phyloP scores from a whole-genome alignment of 1,284 basidiomycete genomes.

The Boletus albobrunnescens region DNA sequence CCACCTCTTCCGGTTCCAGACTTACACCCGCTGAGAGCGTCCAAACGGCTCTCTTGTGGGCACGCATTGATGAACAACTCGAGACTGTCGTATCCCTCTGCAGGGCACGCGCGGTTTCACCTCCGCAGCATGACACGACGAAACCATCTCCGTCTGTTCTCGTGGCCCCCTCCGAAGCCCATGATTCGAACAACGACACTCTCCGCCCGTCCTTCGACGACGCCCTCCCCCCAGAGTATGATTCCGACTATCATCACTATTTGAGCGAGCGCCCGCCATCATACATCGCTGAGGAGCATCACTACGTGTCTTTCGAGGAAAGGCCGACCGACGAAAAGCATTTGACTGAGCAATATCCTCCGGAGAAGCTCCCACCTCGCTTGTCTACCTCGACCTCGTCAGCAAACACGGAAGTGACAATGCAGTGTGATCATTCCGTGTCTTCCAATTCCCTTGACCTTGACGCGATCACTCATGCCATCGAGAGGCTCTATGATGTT shows the following conservation, averaged over 20 bases:
- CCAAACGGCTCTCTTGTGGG: slow-evolving; percentile 69
- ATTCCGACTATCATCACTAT: slow-evolving; percentile 39
- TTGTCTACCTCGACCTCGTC: background rate
- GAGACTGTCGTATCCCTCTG: slow-evolving; percentile 66
- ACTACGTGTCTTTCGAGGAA: slow-evolving; percentile 37
- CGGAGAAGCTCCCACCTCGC: slow-evolving; percentile 20
- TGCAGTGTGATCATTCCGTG: slow-evolving; percentile 48
- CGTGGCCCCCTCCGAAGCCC: background rate
- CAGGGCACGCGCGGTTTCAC: slow-evolving; percentile 44
- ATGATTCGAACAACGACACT: slow-evolving; percentile 4
- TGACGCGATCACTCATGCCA: slow-evolving; percentile 78
- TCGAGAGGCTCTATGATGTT: slow-evolving; percentile 78
- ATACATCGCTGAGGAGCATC: slow-evolving; percentile 45
- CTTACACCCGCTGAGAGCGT: slow-evolving; percentile 52
- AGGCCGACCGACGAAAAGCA: background rate
- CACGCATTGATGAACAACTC: slow-evolving; percentile 66
- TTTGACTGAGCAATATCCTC: slow-evolving; percentile 14
- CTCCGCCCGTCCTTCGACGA: slow-evolving; percentile 37
- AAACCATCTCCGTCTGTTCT: background rate
- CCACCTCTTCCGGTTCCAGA: slow-evolving; percentile 16
- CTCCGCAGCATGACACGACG: background rate
- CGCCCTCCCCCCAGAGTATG: slow-evolving; percentile 66
- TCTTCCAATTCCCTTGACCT: slow-evolving; percentile 64
- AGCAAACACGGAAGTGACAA: slow-evolving; percentile 15
- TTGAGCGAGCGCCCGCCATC: slow-evolving; percentile 51